These are phyloP conservation scores for Tylopilus vinaceipallidus DNA, from an alignment of 768 basidiomycete genomes.

Conservation along the genomic window DNA sequence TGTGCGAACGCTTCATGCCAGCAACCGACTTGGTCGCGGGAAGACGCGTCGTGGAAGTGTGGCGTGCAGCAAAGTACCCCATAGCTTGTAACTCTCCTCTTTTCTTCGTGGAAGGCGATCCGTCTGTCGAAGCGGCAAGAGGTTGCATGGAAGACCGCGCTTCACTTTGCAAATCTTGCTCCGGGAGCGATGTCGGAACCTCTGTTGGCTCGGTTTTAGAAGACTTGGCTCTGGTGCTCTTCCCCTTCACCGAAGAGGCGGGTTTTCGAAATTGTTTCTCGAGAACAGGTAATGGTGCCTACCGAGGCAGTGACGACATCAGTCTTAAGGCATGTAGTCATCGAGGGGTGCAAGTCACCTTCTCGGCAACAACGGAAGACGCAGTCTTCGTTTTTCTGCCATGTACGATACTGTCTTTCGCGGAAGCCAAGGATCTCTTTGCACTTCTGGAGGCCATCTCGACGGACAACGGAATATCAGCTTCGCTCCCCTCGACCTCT, in stretches of 20 bases:
- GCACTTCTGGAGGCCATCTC: constrained; percentile 22
- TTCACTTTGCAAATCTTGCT: constrained; percentile 41
- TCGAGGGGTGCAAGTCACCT: constrained; percentile 15
- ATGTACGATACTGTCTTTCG: constrained; percentile 1
- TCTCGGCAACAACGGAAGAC: constrained; percentile 5
- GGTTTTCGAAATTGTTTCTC: constrained; percentile 12
- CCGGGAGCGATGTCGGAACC: constrained; percentile 61
- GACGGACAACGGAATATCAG: constrained; percentile 44
- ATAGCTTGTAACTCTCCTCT: not conserved
- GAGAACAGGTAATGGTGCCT: not conserved
- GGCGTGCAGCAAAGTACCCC: constrained; percentile 5
- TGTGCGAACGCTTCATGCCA: constrained; percentile 21
- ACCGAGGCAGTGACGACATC: not conserved
- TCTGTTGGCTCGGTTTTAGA: constrained; percentile 32
- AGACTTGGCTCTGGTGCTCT: constrained; percentile 6
- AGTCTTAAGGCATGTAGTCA: not conserved
- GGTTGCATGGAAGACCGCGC: constrained; percentile 6
- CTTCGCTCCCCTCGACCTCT: constrained; percentile 32
- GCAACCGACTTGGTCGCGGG: constrained; percentile 6
- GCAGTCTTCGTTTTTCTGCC: constrained; percentile 5
- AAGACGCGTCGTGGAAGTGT: constrained; percentile 1
- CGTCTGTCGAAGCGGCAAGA: constrained; percentile 3
- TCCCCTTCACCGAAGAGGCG: constrained; percentile 11
- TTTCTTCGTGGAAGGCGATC: constrained; percentile 8
- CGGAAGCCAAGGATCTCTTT: constrained; percentile 2